These are phyloP conservation scores for Pythium oligandrum DNA, from an alignment of 352 stramenopile species.

Conservation along the genomic window DNA sequence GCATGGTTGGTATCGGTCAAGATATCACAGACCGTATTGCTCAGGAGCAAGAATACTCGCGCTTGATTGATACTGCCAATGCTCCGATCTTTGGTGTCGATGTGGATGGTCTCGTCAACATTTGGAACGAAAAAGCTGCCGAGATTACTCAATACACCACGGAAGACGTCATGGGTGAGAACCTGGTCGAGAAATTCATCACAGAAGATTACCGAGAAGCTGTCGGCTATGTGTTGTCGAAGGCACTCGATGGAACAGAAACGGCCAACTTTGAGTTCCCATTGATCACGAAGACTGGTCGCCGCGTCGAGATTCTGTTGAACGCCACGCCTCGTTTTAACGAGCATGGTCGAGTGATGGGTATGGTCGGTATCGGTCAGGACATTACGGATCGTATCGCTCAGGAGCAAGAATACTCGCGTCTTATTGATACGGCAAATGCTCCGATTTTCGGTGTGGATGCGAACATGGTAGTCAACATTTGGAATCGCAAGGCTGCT, in stretches of 20 bases:
- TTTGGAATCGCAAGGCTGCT: constrained; percentile 59
- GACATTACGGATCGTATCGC: constrained; percentile 58
- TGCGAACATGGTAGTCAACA: constrained; percentile 43
- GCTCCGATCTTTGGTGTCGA: constrained; percentile 77
- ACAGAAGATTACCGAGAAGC: constrained; percentile 49
- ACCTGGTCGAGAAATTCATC: constrained; percentile 55
- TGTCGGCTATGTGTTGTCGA: constrained; percentile 51
- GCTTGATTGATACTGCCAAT: constrained; percentile 62
- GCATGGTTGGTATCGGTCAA: constrained; percentile 51
- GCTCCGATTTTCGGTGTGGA: constrained; percentile 69
- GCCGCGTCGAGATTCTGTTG: constrained; percentile 25
- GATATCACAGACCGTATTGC: constrained; percentile 43
- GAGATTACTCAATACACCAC: constrained; percentile 68
- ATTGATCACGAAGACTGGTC: constrained; percentile 46
- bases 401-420: constrained; percentile 64
- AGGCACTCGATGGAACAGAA: constrained; percentile 43
- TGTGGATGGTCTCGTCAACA: constrained; percentile 51
- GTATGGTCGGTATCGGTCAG: constrained; percentile 63
- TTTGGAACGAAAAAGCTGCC: constrained; percentile 68
- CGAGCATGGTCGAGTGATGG: constrained; percentile 22
- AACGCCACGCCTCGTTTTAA: constrained; percentile 26
- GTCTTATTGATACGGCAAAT: constrained; percentile 70
- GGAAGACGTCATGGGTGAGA: constrained; percentile 50
- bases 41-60: constrained; percentile 34
- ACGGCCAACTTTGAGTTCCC: constrained; percentile 78